Evolutionary conservation across 2,329 filamentous ascomycete genomes (phyloP), one percentile per base, ranked within the genome.

Genomic region (Aspergillus neotritici): DNA sequence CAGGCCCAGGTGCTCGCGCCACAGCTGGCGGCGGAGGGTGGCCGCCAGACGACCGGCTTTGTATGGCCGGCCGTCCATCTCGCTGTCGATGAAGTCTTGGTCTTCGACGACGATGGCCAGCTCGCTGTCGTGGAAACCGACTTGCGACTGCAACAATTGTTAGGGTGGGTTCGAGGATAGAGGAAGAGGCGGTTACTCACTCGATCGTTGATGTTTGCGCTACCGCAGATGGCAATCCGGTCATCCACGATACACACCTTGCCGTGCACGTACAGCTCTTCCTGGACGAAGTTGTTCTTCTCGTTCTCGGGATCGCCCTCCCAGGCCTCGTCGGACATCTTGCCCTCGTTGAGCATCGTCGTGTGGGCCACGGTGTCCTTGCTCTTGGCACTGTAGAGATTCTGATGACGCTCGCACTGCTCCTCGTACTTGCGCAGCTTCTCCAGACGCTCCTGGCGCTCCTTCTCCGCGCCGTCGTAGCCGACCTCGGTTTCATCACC

Each of bases 181-280:
- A 37, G 33, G 31, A 32, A 28, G 31, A 38, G 7, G 29, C n/a
- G 31, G 25, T 8, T 15, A 51, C 64, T 58, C 63, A 73, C 71
- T 43, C 80, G 73, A 54, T 83, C 82, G 55, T 85, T 84, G 56
- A 85, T 70, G 54, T 85, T 84, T 16, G 80, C 80, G 42, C 78
- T 87, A 49, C 89, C 88, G 62, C 86, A 90, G 52, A 94, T 90
- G 44, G 88, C 86, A 38, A 86, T 75, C 6, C 79, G 76, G 62
- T 94, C 89, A 59, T 94, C 88, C 34, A 84, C 87, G 47, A 94
- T 93, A 46, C 69, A 65, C 30, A 96, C 76, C 70, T 97, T 98
- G 21, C 82, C 86, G 64, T 98, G 93, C 37, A 97, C 84, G 63
- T 98, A 98, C 2, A 97, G 78, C 65, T 98, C 91, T 63, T 98